phyloP scores from a whole-genome alignment of 140 eudicot genomes.

The Ambrosia hybrid region DNA sequence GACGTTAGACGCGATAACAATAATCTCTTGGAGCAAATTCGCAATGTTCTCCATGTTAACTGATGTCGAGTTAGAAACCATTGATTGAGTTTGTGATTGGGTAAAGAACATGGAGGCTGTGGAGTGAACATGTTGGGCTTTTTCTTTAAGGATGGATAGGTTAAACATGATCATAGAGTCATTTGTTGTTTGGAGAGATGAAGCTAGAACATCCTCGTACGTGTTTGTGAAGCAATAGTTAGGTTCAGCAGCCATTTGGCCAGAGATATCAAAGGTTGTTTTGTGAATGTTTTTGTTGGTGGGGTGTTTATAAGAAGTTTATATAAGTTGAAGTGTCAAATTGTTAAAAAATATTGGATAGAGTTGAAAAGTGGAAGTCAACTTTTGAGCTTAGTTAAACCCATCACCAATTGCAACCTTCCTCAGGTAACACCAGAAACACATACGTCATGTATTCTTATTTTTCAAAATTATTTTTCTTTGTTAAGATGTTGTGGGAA shows the following conservation, averaged over 20 bases:
- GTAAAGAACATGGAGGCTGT: constrained; percentile 25
- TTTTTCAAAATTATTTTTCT: neutral
- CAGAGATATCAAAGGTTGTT: constrained; percentile 15
- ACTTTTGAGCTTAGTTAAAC: constrained; percentile 31
- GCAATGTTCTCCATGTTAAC: constrained; percentile 40
- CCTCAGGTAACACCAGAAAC: constrained; percentile 45
- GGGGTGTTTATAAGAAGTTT: constrained; percentile 27
- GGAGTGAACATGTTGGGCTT: constrained; percentile 53
- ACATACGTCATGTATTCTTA: constrained; percentile 14
- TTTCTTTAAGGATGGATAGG: constrained; percentile 53
- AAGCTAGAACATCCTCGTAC: constrained; percentile 27
- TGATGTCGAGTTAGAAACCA: constrained; percentile 18
- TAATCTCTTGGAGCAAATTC: constrained; percentile 70
- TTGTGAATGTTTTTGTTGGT: constrained; percentile 16
- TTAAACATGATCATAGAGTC: constrained; percentile 42
- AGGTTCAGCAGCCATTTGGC: constrained; percentile 40
- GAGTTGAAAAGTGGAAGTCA: constrained; percentile 39
- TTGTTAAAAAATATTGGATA: neutral
- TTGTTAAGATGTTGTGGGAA: neutral
- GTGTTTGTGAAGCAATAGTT: constrained; percentile 41
- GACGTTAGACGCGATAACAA: constrained; percentile 61
- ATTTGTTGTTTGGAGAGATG: constrained; percentile 31
- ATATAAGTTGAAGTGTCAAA: constrained; percentile 13
- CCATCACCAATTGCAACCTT: constrained; percentile 56
- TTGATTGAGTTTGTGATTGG: constrained; percentile 42